Conservation (phyloP, 768 basidiomycete genomes). For the Suillus decipiens region DNA sequence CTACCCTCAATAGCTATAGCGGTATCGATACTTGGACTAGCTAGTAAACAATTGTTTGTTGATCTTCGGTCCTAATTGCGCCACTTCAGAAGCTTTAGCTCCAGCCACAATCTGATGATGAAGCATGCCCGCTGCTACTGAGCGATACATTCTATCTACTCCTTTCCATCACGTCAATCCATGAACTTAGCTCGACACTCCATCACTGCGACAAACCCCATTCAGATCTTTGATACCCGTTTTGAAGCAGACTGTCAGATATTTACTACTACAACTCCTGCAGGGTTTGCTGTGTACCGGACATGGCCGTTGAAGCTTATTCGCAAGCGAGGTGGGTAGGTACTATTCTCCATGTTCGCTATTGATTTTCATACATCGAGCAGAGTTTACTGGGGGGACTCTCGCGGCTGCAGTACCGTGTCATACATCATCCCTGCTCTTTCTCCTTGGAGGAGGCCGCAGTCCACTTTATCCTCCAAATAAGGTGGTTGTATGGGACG, state of each 20-base stretch:
- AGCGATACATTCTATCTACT: conserved; percentile 10
- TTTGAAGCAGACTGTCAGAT: conserved; percentile 81
- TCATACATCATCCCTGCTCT: conserved; percentile 80
- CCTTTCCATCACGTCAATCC: conserved; percentile 30
- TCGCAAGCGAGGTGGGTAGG: conserved; percentile 71
- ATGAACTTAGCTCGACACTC: conserved; percentile 90
- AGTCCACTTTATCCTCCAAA: conserved; percentile 90
- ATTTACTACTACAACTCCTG: conserved; percentile 78
- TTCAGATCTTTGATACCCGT: conserved; percentile 73
- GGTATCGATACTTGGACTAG: conserved; percentile 2
- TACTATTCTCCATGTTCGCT: not conserved
- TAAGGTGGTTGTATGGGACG: conserved; percentile 92
- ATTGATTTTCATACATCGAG: conserved; percentile 21
- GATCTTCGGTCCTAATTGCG: conserved; percentile 1
- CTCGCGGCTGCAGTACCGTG: conserved; percentile 75
- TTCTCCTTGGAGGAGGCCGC: conserved; percentile 84
- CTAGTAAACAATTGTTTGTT: conserved; percentile 1
- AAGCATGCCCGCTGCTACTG: conserved; percentile 19
- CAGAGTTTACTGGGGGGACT: conserved; percentile 81
- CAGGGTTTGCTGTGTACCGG: conserved; percentile 83
- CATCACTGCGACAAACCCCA: conserved; percentile 73
- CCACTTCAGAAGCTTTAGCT: conserved; percentile 7
- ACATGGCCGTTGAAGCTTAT: conserved; percentile 75
- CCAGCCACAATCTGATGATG: conserved; percentile 14
- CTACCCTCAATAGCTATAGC: not conserved